Base-by-base conservation (phyloP, 768 basidiomycete genomes). In the Serendipita vermifera region DNA sequence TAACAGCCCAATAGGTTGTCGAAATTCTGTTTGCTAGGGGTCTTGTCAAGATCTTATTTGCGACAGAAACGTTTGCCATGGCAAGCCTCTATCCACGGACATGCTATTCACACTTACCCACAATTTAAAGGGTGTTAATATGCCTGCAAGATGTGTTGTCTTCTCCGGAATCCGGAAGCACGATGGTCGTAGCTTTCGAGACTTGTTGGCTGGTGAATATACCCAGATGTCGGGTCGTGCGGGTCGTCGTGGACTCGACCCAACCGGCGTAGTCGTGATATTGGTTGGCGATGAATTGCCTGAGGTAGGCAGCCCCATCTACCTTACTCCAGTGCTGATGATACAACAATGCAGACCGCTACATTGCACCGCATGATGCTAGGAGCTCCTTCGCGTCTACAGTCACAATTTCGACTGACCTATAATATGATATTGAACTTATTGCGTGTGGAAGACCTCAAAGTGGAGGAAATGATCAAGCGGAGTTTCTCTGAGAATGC, bases 161-260 rank as follows among this genome's bases (percentile, higher is more conserved):
- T 99, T 97, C 69, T 93, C 96, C 3, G 82, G 79, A 40, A 93
- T 87, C 54, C 78, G 91, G 40, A 99, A 99, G 66, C 94, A 98
- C 65, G 96, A 99, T 61, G 96, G 96, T 3, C 79, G 82, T 27
- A 83, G 71, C 61, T 99, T 99, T 75, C 80, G 96, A 58, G 88
- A 91, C 36, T 83, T 94, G 32, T 69, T 89, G 1, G 85, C 90
- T 24, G 92, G 88, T 36, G 91, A 92, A 69, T 97, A 97, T 65
- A 99, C 94, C 0, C 96, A 99, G 64, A 99, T 99, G 96, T 93
- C 96, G 5, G 96, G 96, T 3, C 85, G 96, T 61, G 96, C 96
- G 14, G 96, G 96, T 22, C 83, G 96, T 32, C 85, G 96, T 67
- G 96, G 96, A 9, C 72, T 99, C 27, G 96, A 99, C 66, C 73